Base-by-base conservation (phyloP, 257 asterid genomes). In the Leptodermis oblonga region DNA sequence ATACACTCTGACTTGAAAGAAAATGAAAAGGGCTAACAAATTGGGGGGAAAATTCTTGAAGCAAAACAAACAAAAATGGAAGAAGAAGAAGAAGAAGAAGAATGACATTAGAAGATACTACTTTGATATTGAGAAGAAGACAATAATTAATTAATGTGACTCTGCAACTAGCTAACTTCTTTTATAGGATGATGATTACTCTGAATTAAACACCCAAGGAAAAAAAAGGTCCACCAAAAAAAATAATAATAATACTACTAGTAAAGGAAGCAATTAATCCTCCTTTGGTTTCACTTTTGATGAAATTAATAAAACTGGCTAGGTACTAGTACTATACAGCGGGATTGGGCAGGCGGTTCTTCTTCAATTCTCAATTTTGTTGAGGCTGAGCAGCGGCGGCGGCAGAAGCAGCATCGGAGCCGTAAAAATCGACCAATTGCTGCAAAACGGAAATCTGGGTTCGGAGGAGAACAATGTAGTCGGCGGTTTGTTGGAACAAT, bases 401-500 rank as follows among this genome's bases (percentile, higher is more conserved):
- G 48, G 81, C 82, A 37, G 79, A 62, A 28, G 68, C 49, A 64
- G 13, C 41, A 58, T n/a, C 54, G 26, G 81, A 63, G 8, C 86
- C 95, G 74, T 86, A 87, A 76, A 89, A 76, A 63, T 80, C 87
- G 12, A 92, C 81, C 77, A 92, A 76, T 68, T 85, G 88, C 85
- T 92, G 96, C 74, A 92, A 63, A 71, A 89, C 82, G 43, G 81
- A 70, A 71, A 92, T 89, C 86, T 87, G 95, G n/a, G 90, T 76
- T 75, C 79, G 80, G 55, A 87, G 82, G 37, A 80, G 89, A 14
- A 84, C 86, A 79, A 92, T 92, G 90, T 89, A 87, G 68, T 86
- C 81, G 34, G 96, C 90, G 5, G 98, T 87, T 72, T 92, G 94
- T 65, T 81, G 80, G 25, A 87, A 92, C 58, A 92, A 75, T 70